Percentiles rank a stretch among this genome's conserved stretches.
Evolutionary conservation across 2,329 filamentous ascomycete genomes (phyloP).

Genomic region (Arthrobotrys conoides): DNA sequence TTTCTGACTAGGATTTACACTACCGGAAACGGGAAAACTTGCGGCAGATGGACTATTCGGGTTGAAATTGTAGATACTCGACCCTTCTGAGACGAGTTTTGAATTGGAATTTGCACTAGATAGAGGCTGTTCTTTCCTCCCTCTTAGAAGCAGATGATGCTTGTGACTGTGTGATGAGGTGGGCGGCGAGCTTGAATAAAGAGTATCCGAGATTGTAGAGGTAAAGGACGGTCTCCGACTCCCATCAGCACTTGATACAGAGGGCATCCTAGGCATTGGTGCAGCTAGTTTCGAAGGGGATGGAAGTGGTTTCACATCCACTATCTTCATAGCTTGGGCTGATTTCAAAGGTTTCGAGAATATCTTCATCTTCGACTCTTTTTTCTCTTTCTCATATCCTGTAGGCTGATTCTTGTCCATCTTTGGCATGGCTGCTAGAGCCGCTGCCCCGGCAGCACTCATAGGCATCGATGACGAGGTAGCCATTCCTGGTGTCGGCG

Average conservation of each 20-base stretch:
- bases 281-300: slow-evolving; percentile 55
- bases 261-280: slow-evolving; percentile 51
- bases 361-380: slow-evolving; percentile 78
- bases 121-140: slow-evolving; percentile 69
- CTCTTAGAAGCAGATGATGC: slow-evolving; percentile 77
- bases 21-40: slow-evolving; percentile 68
- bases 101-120: slow-evolving; percentile 60
- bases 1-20: slow-evolving; percentile 66
- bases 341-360: slow-evolving; percentile 74
- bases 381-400: slow-evolving; percentile 69
- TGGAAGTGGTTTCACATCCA: slow-evolving; percentile 58
- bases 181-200: slow-evolving; percentile 62
- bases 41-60: slow-evolving; percentile 70
- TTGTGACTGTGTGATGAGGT: slow-evolving; percentile 68
- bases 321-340: slow-evolving; percentile 59
- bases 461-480: slow-evolving; percentile 41
- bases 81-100: slow-evolving; percentile 60
- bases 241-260: slow-evolving; percentile 56
- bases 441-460: slow-evolving; percentile 67
- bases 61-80: slow-evolving; percentile 61
- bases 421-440: slow-evolving; percentile 76
- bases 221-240: slow-evolving; percentile 68
- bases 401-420: slow-evolving; percentile 64
- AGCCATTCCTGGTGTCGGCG: slow-evolving; percentile 43
- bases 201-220: slow-evolving; percentile 67